Conservation (phyloP, 2,329 filamentous ascomycete species). For the Aspergillus fischeri region DNA sequence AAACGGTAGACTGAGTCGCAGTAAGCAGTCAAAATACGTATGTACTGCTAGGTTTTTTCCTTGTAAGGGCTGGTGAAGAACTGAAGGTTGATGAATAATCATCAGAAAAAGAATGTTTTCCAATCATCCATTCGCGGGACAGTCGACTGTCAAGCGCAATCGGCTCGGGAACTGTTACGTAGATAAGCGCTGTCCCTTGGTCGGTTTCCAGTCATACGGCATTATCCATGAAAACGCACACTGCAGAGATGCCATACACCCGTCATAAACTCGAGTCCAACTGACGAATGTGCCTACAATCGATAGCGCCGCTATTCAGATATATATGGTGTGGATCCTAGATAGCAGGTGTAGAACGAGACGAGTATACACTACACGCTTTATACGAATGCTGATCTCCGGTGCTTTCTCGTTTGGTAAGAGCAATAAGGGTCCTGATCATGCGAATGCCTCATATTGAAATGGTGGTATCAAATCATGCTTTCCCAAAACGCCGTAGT, state of each 20-base stretch:
- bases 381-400: neutral
- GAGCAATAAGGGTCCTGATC: neutral
- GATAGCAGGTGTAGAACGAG: neutral
- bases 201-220: neutral
- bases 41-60: too few relatives aligned
- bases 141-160: neutral
- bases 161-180: neutral
- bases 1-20: too few relatives aligned
- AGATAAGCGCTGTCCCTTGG: neutral
- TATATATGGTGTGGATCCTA: too few relatives aligned
- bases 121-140: too few relatives aligned
- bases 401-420: neutral
- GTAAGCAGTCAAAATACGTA: too few relatives aligned
- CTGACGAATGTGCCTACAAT: neutral
- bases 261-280: neutral
- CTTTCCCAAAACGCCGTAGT: conserved; percentile 20
- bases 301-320: too few relatives aligned
- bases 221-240: neutral
- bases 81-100: neutral
- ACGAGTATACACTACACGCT: neutral
- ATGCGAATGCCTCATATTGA: neutral
- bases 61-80: too few relatives aligned
- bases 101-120: neutral
- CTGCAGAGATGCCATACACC: neutral
- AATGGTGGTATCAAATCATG: conserved; percentile 13